Conservation (phyloP, 1,284 basidiomycete species). For the Cryptococcus neoformans region DNA sequence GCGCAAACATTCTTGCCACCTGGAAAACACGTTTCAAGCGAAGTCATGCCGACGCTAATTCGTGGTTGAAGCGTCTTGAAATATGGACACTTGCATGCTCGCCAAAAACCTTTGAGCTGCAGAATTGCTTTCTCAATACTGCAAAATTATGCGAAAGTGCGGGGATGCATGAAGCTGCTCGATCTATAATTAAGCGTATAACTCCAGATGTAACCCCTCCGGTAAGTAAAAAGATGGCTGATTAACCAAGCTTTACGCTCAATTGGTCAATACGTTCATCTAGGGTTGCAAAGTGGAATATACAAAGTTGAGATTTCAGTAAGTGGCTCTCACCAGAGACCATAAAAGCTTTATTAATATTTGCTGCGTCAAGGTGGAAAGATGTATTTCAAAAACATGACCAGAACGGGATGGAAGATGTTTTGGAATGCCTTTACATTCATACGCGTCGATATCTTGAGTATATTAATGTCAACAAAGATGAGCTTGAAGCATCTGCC, state of each 20-base stretch:
- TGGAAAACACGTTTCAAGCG: conserved; percentile 34
- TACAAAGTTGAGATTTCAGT: conserved; percentile 35
- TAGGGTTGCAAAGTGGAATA: conserved; percentile 43
- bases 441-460: conserved; percentile 23
- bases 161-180: conserved; percentile 31
- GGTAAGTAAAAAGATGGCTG: conserved; percentile 15
- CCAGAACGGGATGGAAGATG: conserved; percentile 1
- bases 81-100: conserved; percentile 39
- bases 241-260: not conserved
- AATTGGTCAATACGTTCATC: not conserved
- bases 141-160: conserved; percentile 39
- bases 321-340: conserved; percentile 3
- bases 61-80: conserved; percentile 37
- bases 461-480: conserved; percentile 14
- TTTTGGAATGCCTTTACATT: conserved; percentile 17
- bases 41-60: conserved; percentile 38
- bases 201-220: conserved; percentile 20
- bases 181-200: conserved; percentile 24
- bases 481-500: conserved; percentile 16
- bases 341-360: not conserved
- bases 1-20: conserved; percentile 20
- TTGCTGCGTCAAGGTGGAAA: conserved; percentile 16
- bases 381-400: conserved; percentile 12
- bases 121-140: conserved; percentile 36
- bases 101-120: conserved; percentile 26